phyloP scores from a whole-genome alignment of 176 grass and related monocot genomes.

The Oryza punctata region DNA sequence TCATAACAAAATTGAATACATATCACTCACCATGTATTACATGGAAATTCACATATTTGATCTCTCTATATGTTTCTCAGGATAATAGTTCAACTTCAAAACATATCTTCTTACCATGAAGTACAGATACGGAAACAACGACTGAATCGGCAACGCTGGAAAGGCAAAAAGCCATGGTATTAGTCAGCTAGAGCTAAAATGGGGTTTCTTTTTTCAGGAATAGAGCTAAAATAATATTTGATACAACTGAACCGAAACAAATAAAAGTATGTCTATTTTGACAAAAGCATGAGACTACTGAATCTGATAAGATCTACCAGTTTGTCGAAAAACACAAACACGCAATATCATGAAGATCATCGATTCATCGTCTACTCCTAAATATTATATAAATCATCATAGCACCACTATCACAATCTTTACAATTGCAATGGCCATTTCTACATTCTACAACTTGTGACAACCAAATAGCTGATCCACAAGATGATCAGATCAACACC shows the following conservation, averaged over 20 bases:
- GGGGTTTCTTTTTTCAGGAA: too few species aligned
- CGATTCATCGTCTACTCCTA: background rate
- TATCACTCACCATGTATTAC: background rate
- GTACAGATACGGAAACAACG: slow-evolving; percentile 65
- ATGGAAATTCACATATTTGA: background rate
- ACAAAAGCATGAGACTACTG: background rate
- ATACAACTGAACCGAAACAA: background rate
- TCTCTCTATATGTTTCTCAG: background rate
- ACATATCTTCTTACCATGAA: slow-evolving; percentile 64
- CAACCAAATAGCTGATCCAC: background rate
- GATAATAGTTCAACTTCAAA: background rate
- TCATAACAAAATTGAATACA: background rate
- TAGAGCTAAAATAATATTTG: background rate
- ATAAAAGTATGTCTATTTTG: background rate
- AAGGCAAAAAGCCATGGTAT: slow-evolving; percentile 7
- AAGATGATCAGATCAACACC: background rate
- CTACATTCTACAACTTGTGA: background rate
- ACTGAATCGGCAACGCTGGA: slow-evolving; percentile 68
- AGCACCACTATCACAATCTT: background rate
- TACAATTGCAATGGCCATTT: background rate
- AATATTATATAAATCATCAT: background rate
- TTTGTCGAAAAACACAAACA: too few species aligned
- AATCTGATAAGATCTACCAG: background rate
- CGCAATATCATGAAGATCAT: too few species aligned
- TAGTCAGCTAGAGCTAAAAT: background rate